phyloP scores from a whole-genome alignment of 2,329 filamentous ascomycete species.

The Colletotrichum scovillei region DNA sequence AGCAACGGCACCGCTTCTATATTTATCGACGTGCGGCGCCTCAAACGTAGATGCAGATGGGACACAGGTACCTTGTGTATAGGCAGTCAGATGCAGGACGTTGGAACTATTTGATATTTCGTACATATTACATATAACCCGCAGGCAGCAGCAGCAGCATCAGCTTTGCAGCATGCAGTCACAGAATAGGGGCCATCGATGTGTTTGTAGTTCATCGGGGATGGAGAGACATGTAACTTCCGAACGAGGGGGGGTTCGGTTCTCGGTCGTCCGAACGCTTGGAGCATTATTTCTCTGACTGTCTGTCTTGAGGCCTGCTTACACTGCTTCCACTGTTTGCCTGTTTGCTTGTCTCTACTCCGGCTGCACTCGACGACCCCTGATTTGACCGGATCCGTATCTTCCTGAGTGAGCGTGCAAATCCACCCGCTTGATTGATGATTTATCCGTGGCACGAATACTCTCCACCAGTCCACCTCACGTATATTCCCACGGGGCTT shows the following conservation, averaged over 20 bases:
- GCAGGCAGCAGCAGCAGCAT: not conserved
- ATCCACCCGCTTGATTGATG: no score
- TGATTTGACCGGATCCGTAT: not conserved
- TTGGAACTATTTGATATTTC: not conserved
- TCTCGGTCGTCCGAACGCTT: conserved; percentile 32
- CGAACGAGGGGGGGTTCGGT: not conserved
- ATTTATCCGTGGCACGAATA: no score
- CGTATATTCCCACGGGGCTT: no score
- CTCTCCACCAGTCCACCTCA: no score
- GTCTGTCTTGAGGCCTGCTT: not conserved
- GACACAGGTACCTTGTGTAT: no score
- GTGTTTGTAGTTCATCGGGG: conserved; percentile 7
- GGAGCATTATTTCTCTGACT: not conserved
- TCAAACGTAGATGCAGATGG: not conserved
- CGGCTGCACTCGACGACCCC: not conserved
- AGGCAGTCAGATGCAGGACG: no score
- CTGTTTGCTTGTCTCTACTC: not conserved
- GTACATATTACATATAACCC: not conserved
- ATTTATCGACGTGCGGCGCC: not conserved
- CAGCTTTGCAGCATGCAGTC: not conserved
- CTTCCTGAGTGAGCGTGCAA: no score
- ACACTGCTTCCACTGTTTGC: not conserved
- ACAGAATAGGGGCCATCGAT: not conserved
- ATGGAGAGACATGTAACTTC: conserved; percentile 7
- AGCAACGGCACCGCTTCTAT: not conserved